phyloP scores from a whole-genome alignment of 2,329 filamentous ascomycete species.

The Xylariaceae sp. region DNA sequence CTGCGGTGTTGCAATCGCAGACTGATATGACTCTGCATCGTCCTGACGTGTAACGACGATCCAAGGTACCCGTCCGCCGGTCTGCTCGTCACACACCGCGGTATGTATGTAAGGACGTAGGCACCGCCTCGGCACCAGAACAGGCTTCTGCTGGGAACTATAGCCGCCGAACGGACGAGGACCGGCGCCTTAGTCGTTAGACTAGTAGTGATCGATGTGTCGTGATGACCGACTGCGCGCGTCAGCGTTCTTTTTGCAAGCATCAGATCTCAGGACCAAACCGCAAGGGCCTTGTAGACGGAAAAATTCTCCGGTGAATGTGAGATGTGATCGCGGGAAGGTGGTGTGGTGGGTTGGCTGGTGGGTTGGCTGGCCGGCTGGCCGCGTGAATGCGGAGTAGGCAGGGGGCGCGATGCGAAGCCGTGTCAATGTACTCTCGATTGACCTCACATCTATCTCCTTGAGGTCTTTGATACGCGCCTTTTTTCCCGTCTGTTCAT shows the following conservation, averaged over 20 bases:
- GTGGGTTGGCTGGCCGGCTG: neutral
- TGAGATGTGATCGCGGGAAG: slow-evolving; percentile 13
- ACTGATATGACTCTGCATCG: slow-evolving; percentile 11
- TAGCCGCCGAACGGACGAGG: slow-evolving; percentile 10
- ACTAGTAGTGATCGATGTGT: slow-evolving; percentile 6
- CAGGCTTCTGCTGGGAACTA: slow-evolving; percentile 3
- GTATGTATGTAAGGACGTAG: neutral
- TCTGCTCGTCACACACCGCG: slow-evolving; percentile 1
- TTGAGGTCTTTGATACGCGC: neutral
- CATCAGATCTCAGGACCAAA: slow-evolving; percentile 21
- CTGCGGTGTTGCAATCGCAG: slow-evolving; percentile 14
- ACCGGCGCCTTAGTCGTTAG: slow-evolving; percentile 14
- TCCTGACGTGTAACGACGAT: slow-evolving; percentile 6
- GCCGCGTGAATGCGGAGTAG: neutral
- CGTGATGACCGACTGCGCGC: slow-evolving; percentile 19
- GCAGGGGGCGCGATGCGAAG: neutral
- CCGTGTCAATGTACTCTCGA: neutral
- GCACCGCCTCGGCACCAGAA: slow-evolving; percentile 9
- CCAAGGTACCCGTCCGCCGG: neutral
- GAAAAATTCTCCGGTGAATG: slow-evolving; percentile 27
- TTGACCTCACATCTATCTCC: neutral
- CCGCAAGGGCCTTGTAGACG: slow-evolving; percentile 23
- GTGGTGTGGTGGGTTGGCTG: neutral
- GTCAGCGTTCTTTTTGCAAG: slow-evolving; percentile 13
- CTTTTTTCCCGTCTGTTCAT: neutral